Base-by-base conservation (phyloP, 116 monocot genomes). In the Cymodocea nodosa region DNA sequence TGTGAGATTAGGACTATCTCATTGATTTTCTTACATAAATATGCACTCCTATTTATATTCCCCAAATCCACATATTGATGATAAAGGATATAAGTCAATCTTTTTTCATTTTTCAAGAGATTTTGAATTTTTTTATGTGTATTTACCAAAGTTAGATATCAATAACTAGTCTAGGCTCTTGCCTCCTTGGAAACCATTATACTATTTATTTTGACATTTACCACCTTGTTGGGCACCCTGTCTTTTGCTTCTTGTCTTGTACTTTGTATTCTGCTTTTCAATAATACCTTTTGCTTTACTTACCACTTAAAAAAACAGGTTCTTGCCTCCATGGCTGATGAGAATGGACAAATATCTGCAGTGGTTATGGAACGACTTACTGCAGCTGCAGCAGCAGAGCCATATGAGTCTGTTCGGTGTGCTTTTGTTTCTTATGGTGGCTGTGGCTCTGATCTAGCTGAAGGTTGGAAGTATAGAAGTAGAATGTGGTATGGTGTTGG, bases 271-370 rank as follows among this genome's bases (percentile, higher is more conserved):
- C 30, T 30, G 30, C 30, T 30, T 30, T 30, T 30, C 30, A 30
- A 3, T 30, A 30, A 30, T 30, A 30, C 30, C 30, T 30, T 30
- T 30, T 30, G 30, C 30, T 30, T 30, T 30, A 30, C 30, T 30
- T 17, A 48, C 44, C 49, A 23, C 65, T 39, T 39, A 55, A 18
- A 7, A 71, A 67, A 77, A 64, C 78, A 97, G 95, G 87, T 88
- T 68, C 90, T 97, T 78, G 82, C 95, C 59, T 90, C 91, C n/a
- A 87, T 90, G 91, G 95, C 95, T 67, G 95, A 90, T 80, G 81
- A 83, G 72, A 97, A 97, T 69, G 95, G 95, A 25, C 95, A 97
- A 81, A 85, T 97, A 71, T 85, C 95, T 80, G 95, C 85, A 50
- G 76, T 91, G 68, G 76, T 83, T 64, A 90, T 97, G 95, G 95